phyloP scores from a whole-genome alignment of 192 early-diverging fungal genomes.

The Gigaspora rosea region DNA sequence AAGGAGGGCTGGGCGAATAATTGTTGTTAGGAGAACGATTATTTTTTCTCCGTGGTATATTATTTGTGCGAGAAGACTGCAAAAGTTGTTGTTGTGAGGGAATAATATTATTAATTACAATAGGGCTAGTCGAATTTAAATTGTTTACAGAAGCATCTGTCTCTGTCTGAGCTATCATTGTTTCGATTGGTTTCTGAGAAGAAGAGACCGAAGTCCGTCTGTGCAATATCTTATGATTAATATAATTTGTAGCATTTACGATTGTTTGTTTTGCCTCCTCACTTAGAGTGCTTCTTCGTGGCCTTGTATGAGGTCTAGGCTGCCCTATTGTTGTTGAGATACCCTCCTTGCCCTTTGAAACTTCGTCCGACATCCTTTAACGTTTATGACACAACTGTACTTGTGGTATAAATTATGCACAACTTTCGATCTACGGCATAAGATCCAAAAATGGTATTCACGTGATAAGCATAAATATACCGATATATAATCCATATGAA shows the following conservation, averaged over 20 bases:
- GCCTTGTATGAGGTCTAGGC: neutral
- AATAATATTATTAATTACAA: neutral
- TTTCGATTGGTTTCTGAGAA: neutral
- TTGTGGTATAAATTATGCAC: no score
- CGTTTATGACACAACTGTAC: no score
- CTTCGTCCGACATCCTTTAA: no score
- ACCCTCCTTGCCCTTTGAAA: no score
- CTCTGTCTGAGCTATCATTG: neutral
- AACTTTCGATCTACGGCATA: no score
- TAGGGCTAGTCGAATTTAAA: neutral
- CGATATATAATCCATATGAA: no score
- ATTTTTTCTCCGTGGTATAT: neutral
- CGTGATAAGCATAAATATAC: no score
- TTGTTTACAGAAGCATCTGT: neutral
- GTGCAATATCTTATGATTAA: slow-evolving; percentile 11
- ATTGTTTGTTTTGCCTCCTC: neutral
- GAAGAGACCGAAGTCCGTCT: slow-evolving; percentile 26
- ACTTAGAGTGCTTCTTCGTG: slow-evolving; percentile 17
- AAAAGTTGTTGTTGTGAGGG: neutral
- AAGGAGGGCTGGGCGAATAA: neutral
- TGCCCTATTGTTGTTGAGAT: no score
- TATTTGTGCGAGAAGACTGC: neutral
- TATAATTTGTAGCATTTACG: neutral
- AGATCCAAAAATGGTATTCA: no score
- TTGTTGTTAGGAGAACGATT: neutral